phyloP scores from a whole-genome alignment of 2,329 filamentous ascomycete species.

The Aaosphaeria arxii region DNA sequence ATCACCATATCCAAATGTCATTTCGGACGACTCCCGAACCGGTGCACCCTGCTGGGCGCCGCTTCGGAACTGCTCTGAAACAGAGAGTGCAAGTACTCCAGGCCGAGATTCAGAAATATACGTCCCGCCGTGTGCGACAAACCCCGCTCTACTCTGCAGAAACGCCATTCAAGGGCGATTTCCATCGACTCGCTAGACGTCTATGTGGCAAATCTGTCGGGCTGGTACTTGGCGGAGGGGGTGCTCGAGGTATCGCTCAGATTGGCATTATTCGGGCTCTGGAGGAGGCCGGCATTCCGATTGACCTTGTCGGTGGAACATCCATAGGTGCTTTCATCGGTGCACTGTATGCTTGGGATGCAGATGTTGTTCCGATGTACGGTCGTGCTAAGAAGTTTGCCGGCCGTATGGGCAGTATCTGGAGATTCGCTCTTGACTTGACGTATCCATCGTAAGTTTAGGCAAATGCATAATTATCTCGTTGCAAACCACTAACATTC shows the following conservation, averaged over 20 bases:
- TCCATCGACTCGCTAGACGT: constrained; percentile 84
- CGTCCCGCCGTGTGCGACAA: constrained; percentile 85
- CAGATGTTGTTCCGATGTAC: constrained; percentile 95
- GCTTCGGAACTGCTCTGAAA: constrained; percentile 82
- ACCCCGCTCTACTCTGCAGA: constrained; percentile 87
- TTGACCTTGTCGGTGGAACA: constrained; percentile 92
- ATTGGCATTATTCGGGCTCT: constrained; percentile 92
- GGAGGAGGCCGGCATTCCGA: constrained; percentile 93
- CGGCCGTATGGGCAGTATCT: constrained; percentile 97
- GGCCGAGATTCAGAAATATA: constrained; percentile 97
- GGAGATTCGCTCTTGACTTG: constrained; percentile 94
- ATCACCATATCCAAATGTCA: constrained; percentile 96
- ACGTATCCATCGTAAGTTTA: constrained; percentile 75
- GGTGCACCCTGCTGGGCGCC: constrained; percentile 69
- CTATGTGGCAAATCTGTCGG: constrained; percentile 94
- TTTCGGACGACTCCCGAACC: constrained; percentile 75
- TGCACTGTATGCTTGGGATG: constrained; percentile 90
- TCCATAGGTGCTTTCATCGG: constrained; percentile 97
- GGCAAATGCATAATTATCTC: not conserved
- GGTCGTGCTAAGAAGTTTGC: constrained; percentile 96
- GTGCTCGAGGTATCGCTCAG: constrained; percentile 86
- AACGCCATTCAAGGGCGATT: constrained; percentile 92
- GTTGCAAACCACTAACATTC: constrained; percentile 7
- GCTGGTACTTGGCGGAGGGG: constrained; percentile 88
- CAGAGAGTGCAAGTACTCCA: constrained; percentile 91